Percentiles rank a stretch among this genome's conserved stretches.
These are phyloP conservation scores for Thermomucor indicae-seudaticae DNA, from an alignment of 371 early-diverging fungal species.

Conservation along the genomic window DNA sequence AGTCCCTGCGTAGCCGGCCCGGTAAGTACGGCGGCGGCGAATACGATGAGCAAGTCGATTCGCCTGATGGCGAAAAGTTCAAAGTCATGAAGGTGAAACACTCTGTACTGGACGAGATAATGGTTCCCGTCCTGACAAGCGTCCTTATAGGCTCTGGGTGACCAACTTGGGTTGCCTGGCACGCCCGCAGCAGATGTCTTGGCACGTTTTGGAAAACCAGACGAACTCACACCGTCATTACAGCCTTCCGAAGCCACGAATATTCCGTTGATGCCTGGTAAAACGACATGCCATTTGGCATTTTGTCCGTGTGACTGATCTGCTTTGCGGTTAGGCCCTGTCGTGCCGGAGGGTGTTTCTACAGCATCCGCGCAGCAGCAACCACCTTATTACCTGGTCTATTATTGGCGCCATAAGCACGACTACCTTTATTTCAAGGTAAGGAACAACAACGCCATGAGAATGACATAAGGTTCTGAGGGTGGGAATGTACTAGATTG, in stretches of 20 bases:
- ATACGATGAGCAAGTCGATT: constrained; percentile 44
- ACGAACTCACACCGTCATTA: constrained; percentile 41
- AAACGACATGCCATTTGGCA: too few relatives aligned
- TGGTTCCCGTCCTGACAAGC: background rate
- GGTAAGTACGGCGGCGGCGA: constrained; percentile 57
- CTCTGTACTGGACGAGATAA: background rate
- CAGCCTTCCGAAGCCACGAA: constrained; percentile 14
- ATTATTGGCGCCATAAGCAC: constrained; percentile 61
- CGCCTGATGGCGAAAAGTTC: constrained; percentile 53
- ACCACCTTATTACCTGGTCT: constrained; percentile 44
- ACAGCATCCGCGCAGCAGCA: constrained; percentile 2
- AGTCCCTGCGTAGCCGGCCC: constrained; percentile 35
- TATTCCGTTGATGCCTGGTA: constrained; percentile 40
- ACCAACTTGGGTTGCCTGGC: constrained; percentile 38
- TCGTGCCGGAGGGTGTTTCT: constrained; percentile 6
- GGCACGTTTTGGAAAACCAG: constrained; percentile 48
- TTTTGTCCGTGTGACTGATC: too few relatives aligned
- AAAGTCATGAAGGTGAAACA: constrained; percentile 38
- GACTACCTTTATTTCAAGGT: constrained; percentile 61
- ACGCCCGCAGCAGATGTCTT: constrained; percentile 41
- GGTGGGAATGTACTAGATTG: constrained; percentile 21
- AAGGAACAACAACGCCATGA: background rate
- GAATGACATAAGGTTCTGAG: background rate
- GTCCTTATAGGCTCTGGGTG: constrained; percentile 27
- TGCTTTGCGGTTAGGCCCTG: too few relatives aligned